Evolutionary conservation across 1,284 basidiomycete species (phyloP), one percentile per base, ranked within the genome.

Genomic region (Sporisorium reilianum): DNA sequence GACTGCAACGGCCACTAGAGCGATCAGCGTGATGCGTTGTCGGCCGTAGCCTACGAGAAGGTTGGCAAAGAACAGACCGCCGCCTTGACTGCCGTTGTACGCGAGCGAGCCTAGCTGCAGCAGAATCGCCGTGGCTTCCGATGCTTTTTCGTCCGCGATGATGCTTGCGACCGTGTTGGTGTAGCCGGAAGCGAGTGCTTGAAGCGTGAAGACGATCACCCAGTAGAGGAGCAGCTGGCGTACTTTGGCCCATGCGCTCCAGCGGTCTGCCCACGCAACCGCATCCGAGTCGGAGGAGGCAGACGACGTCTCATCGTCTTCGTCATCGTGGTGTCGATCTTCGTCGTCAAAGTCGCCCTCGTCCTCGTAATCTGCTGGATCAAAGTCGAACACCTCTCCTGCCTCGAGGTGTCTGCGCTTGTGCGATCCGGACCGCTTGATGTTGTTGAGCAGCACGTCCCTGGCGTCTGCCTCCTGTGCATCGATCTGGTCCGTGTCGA

Each of bases 101-200:
- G 67, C 52, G 18, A 78, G 41, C 3, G 36, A 28, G 16, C 70
- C 75, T 14, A 66, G 48, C 22, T 63, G 45, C 20, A 68, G 41
- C 5, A 65, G 36, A 2, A 55, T 14, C 7, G 56, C 42, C 4
- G 26, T 11, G 2, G 56, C 40, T 10, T 38, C 25, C 14, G 50
- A 62, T 5, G 64, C 55, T 10, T 11, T 16, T 34, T 59, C 50
- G 46, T 64, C 59, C 4, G 11, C 23, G 5, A 64, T 65, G 57
- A 75, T 58, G 6, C 20, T 16, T 2, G 20, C 22, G 26, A 75
- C 64, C 1, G 64, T 58, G 54, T 68, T 72, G 49, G 63, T 62
- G 59, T 75, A 79, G 16, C 77, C 75, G 5, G 77, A 67, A 22
- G 60, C 70, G 7, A 79, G 56, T 6, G 69, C 71, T 51, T 79